These are phyloP conservation scores for Saccharomycopsis sp. DNA, from an alignment of 805 yeast species.

Conservation along the genomic window DNA sequence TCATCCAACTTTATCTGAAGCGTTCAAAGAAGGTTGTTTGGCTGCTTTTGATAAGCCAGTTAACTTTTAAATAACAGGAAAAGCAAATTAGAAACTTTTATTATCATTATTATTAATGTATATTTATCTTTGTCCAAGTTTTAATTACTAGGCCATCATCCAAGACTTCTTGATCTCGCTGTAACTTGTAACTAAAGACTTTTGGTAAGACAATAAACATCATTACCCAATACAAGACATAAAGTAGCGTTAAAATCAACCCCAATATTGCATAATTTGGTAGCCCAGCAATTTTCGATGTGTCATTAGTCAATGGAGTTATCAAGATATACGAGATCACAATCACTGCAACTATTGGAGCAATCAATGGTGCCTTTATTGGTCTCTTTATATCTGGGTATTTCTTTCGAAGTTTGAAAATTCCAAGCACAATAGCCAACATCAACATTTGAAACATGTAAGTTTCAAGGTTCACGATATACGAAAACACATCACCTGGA, in stretches of 20 bases:
- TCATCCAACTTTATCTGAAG: constrained; percentile 97
- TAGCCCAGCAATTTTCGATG: constrained; percentile 9
- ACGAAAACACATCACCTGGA: constrained; percentile 22
- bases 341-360: constrained; percentile 14
- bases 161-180: constrained; percentile 12
- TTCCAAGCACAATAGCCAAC: constrained; percentile 18
- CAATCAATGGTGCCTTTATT: constrained; percentile 17
- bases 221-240: constrained; percentile 14
- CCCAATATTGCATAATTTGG: constrained; percentile 17
- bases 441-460: constrained; percentile 18
- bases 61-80: constrained; percentile 48
- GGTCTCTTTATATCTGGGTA: constrained; percentile 19
- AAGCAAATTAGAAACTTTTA: background rate
- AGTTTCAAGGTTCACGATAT: constrained; percentile 20
- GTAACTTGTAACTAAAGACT: constrained; percentile 12
- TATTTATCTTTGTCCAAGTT: constrained; percentile 4
- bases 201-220: constrained; percentile 18
- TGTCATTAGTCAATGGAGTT: constrained; percentile 16
- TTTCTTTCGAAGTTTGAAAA: constrained; percentile 19
- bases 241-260: constrained; percentile 3
- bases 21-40: constrained; percentile 96
- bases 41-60: constrained; percentile 88
- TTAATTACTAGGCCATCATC: constrained; percentile 19
- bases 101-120: too few relatives aligned
- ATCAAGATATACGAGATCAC: constrained; percentile 13